Evolutionary conservation across 495 filamentous ascomycete genomes (phyloP).

Genomic region (Penicillium crystallinum): DNA sequence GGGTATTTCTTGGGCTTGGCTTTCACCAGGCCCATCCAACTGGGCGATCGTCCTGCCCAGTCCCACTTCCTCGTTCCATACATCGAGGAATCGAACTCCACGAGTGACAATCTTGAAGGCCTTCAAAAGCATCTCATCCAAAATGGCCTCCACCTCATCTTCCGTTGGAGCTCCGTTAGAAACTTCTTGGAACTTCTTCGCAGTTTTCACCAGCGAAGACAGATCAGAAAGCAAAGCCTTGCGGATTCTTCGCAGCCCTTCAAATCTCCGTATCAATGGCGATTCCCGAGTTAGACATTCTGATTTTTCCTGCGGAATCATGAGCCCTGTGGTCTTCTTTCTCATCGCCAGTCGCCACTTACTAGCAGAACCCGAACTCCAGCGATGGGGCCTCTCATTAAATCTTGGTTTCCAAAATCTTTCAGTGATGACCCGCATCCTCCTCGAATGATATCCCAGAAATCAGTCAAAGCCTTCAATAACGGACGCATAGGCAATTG

Average conservation of each 20-base stretch:
- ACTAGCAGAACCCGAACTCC: conserved; percentile 88
- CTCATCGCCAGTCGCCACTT: conserved; percentile 30
- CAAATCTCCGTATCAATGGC: conserved; percentile 62
- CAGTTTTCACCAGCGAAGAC: conserved; percentile 79
- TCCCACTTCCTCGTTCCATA: conserved; percentile 71
- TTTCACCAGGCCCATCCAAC: conserved; percentile 37
- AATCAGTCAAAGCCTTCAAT: conserved; percentile 78
- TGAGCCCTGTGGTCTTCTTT: background rate
- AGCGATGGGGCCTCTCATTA: conserved; percentile 86
- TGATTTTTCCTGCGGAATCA: conserved; percentile 64
- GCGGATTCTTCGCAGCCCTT: conserved; percentile 71
- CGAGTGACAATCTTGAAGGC: conserved; percentile 92
- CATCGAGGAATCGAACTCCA: conserved; percentile 86
- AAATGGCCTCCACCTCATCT: conserved; percentile 64
- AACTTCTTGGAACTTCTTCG: conserved; percentile 72
- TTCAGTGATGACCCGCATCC: conserved; percentile 58
- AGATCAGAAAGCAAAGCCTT: conserved; percentile 86
- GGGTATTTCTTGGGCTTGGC: conserved; percentile 44
- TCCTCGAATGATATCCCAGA: conserved; percentile 86
- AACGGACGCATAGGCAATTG: conserved; percentile 78
- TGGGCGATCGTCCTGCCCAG: conserved; percentile 59
- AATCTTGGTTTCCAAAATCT: conserved; percentile 79
- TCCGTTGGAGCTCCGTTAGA: conserved; percentile 43
- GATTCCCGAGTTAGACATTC: conserved; percentile 83
- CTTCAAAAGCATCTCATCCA: conserved; percentile 89